Percentiles rank a stretch among this genome's conserved stretches.
Evolutionary conservation across 768 basidiomycete genomes (phyloP).

Genomic region (Russula earlei): DNA sequence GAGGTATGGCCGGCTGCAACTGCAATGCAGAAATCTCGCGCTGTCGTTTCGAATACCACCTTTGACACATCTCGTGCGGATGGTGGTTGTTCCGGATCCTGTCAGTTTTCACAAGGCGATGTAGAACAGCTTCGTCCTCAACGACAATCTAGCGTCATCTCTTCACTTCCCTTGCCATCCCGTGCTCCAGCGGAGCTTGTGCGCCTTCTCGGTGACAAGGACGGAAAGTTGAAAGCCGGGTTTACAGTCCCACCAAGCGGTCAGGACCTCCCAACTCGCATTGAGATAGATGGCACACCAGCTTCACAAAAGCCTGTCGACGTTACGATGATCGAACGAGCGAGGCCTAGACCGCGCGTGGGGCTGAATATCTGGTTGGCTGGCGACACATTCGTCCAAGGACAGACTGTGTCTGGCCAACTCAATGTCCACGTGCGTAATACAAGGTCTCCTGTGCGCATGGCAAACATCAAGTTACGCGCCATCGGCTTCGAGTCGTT

Average conservation of each 20-base stretch:
- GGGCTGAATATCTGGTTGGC: slow-evolving; percentile 76
- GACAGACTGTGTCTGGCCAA: slow-evolving; percentile 58
- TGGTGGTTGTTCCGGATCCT: neutral
- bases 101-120: neutral
- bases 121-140: slow-evolving; percentile 8
- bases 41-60: neutral
- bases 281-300: neutral
- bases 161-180: slow-evolving; percentile 37
- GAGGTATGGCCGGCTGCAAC: neutral
- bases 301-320: slow-evolving; percentile 19
- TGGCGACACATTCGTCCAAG: slow-evolving; percentile 70
- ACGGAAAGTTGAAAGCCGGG: slow-evolving; percentile 45
- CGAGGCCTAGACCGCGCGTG: slow-evolving; percentile 63
- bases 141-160: slow-evolving; percentile 43
- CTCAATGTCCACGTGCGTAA: slow-evolving; percentile 57
- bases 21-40: neutral
- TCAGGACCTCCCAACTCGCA: neutral
- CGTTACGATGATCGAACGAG: slow-evolving; percentile 52
- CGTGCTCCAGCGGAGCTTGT: slow-evolving; percentile 50
- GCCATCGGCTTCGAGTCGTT: slow-evolving; percentile 80
- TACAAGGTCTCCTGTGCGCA: slow-evolving; percentile 47
- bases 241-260: slow-evolving; percentile 35
- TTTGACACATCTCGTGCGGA: slow-evolving; percentile 4
- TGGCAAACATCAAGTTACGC: slow-evolving; percentile 70
- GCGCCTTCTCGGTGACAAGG: slow-evolving; percentile 51